Evolutionary conservation across 768 basidiomycete species (phyloP).

Genomic region (Sutorius australiensis): DNA sequence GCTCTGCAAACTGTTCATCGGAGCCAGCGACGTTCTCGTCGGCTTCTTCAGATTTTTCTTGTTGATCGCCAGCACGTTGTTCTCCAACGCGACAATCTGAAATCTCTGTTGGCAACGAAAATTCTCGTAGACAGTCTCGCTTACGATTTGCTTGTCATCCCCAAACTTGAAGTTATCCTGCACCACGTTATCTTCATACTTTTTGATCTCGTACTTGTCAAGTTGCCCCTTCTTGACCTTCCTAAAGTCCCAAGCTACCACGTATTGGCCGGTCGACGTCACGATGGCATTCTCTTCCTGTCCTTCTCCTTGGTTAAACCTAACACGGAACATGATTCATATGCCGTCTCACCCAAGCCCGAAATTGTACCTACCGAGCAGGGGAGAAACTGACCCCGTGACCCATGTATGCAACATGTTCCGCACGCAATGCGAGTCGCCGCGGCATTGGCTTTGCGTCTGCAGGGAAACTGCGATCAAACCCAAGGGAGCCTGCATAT

Average conservation of each 20-base stretch:
- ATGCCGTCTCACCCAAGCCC: background rate
- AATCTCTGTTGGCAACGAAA: conserved; percentile 5
- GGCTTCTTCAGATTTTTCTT: conserved; percentile 90
- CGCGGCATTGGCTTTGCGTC: conserved; percentile 88
- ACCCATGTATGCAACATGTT: conserved; percentile 95
- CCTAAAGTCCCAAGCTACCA: conserved; percentile 96
- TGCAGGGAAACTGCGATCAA: conserved; percentile 95
- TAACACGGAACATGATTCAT: conserved; percentile 30
- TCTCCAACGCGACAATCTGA: conserved; percentile 93
- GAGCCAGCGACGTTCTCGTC: conserved; percentile 66
- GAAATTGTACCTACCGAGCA: conserved; percentile 60
- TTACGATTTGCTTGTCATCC: conserved; percentile 92
- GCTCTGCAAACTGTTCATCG: conserved; percentile 40
- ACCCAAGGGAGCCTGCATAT: conserved; percentile 79
- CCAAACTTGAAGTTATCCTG: conserved; percentile 99
- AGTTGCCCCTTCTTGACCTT: conserved; percentile 91
- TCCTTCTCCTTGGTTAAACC: conserved; percentile 89
- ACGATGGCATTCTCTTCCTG: conserved; percentile 93
- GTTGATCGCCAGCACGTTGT: conserved; percentile 90
- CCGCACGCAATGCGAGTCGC: conserved; percentile 79
- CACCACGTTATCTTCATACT: conserved; percentile 90
- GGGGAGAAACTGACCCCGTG: conserved; percentile 84
- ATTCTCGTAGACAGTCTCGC: conserved; percentile 20
- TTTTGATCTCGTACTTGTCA: conserved; percentile 95
- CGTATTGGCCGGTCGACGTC: conserved; percentile 87